Evolutionary conservation across 345 rosid genomes (phyloP).

Genomic region (Hibiscus tridactylites): DNA sequence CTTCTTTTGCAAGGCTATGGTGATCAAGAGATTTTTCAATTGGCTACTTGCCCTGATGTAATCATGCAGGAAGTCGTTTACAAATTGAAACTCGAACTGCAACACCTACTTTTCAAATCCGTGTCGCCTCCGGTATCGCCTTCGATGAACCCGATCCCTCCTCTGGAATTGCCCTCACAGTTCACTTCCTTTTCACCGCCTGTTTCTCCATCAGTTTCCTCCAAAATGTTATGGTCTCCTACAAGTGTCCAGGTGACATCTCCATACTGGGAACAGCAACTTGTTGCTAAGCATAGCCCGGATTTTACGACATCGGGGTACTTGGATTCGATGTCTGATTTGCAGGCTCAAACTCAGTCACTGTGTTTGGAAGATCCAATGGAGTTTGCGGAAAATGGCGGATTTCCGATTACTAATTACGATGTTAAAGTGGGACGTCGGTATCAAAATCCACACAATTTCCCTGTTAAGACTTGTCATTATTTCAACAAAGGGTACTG

Average conservation of each 20-base stretch:
- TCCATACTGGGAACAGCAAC: constrained; percentile 25
- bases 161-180: constrained; percentile 15
- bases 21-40: constrained; percentile 36
- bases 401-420: constrained; percentile 21
- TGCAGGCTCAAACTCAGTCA: constrained; percentile 28
- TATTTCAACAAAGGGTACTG: constrained; percentile 58
- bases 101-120: constrained; percentile 23
- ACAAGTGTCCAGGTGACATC: constrained; percentile 16
- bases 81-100: constrained; percentile 37
- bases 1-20: constrained; percentile 34
- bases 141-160: constrained; percentile 20
- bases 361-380: constrained; percentile 37
- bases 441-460: constrained; percentile 20
- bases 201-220: constrained; percentile 8
- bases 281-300: constrained; percentile 14
- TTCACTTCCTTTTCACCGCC: constrained; percentile 19
- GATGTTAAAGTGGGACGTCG: constrained; percentile 20
- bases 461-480: constrained; percentile 46
- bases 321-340: constrained; percentile 21
- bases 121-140: constrained; percentile 25
- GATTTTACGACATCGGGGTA: constrained; percentile 18
- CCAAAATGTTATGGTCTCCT: constrained; percentile 13
- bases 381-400: constrained; percentile 22
- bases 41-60: constrained; percentile 39
- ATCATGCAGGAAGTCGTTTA: constrained; percentile 34